Percentiles rank a stretch among this genome's conserved stretches.
These are phyloP conservation scores for Mycena leptocephala DNA, from an alignment of 768 basidiomycete species.

Conservation along the genomic window DNA sequence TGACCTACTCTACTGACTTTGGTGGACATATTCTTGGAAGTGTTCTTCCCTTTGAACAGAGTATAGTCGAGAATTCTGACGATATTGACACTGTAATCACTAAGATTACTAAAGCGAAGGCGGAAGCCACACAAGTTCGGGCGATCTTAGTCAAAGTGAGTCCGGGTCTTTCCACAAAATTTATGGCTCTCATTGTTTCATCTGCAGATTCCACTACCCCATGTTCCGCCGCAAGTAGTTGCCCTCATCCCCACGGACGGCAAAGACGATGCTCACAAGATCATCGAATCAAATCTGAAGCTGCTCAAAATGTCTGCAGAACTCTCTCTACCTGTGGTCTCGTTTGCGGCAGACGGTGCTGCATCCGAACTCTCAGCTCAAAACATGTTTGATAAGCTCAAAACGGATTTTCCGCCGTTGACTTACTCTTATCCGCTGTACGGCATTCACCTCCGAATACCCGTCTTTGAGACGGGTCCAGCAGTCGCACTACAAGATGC, in stretches of 20 bases:
- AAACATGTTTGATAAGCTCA: conserved; percentile 35
- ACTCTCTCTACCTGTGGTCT: conserved; percentile 33
- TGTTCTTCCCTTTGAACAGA: conserved; percentile 35
- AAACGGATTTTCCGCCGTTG: conserved; percentile 20
- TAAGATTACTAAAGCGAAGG: conserved; percentile 35
- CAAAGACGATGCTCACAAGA: conserved; percentile 39
- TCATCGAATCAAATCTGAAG: conserved; percentile 39
- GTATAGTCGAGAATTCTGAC: conserved; percentile 38
- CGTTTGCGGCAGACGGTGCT: conserved; percentile 42
- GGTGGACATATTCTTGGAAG: conserved; percentile 43
- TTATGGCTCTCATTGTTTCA: not conserved
- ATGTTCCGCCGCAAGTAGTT: conserved; percentile 39
- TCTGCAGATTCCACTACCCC: conserved; percentile 40
- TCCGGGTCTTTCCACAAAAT: conserved; percentile 26
- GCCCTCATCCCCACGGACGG: conserved; percentile 44
- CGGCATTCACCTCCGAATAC: conserved; percentile 38
- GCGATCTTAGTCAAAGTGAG: conserved; percentile 47
- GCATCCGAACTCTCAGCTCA: conserved; percentile 43
- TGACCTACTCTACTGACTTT: conserved; percentile 44
- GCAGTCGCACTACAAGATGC: conserved; percentile 33
- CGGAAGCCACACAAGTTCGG: conserved; percentile 42
- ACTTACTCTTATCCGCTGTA: conserved; percentile 40
- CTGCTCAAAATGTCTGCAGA: conserved; percentile 39
- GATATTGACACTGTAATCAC: conserved; percentile 45
- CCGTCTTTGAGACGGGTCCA: conserved; percentile 41